Conservation (phyloP, 768 basidiomycete genomes). For the Aureoboletus auriporus region DNA sequence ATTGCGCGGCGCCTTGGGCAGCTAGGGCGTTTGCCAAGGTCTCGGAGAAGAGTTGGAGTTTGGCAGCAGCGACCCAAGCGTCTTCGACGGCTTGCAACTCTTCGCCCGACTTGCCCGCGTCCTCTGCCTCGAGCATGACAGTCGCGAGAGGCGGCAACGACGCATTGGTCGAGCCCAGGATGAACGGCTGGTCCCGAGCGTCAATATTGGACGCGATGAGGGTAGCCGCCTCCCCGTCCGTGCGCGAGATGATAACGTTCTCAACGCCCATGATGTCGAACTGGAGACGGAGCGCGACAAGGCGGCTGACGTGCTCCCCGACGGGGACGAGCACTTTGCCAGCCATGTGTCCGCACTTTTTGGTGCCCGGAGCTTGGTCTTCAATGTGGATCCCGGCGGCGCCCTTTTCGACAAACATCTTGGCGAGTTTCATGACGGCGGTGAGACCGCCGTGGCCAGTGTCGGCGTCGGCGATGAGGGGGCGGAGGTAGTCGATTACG, state of each 20-base stretch:
- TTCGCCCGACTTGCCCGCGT: conserved; percentile 71
- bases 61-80: conserved; percentile 75
- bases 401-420: conserved; percentile 98
- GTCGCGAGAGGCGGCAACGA: conserved; percentile 63
- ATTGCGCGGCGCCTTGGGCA: conserved; percentile 50
- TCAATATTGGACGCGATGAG: conserved; percentile 97
- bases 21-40: conserved; percentile 64
- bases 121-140: conserved; percentile 83
- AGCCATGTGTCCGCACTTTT: conserved; percentile 95
- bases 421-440: conserved; percentile 98
- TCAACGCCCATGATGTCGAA: conserved; percentile 98
- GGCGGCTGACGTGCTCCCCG: conserved; percentile 95
- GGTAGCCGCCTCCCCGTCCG: conserved; percentile 97
- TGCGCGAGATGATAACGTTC: conserved; percentile 89
- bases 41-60: conserved; percentile 74
- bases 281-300: conserved; percentile 94
- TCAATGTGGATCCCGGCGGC: conserved; percentile 98
- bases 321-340: conserved; percentile 97
- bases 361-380: conserved; percentile 96
- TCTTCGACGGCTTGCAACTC: conserved; percentile 88
- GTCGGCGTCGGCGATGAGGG: conserved; percentile 94
- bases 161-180: conserved; percentile 86
- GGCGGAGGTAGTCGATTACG: conserved; percentile 87
- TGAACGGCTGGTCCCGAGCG: conserved; percentile 95
- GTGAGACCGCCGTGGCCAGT: conserved; percentile 97